Evolutionary conservation across 306 rosid genomes (phyloP).

Genomic region (Astragalus membranaceus): DNA sequence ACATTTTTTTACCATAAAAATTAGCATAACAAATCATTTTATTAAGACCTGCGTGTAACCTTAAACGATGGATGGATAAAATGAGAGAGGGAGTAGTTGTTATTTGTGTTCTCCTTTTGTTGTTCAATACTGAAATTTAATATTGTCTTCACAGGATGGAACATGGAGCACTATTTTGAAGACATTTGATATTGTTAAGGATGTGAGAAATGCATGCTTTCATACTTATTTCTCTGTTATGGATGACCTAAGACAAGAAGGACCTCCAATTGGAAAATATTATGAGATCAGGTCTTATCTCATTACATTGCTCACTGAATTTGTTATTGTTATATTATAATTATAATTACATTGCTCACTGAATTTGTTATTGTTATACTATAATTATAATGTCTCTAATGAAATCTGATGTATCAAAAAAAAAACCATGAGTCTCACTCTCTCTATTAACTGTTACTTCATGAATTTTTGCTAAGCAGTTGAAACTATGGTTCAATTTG

Average conservation of each 20-base stretch:
- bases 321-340: not conserved
- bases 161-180: slow-evolving; percentile 52
- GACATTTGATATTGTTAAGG: slow-evolving; percentile 56
- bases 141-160: slow-evolving; percentile 65
- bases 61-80: no score
- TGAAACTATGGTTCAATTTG: no score
- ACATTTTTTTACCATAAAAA: no score
- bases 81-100: not conserved
- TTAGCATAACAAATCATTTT: no score
- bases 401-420: not conserved
- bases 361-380: not conserved
- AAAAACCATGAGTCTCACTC: no score
- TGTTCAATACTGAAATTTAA: slow-evolving; percentile 14
- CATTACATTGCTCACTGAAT: not conserved
- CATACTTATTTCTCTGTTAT: slow-evolving; percentile 65
- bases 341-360: not conserved
- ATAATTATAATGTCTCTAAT: not conserved
- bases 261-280: slow-evolving; percentile 46
- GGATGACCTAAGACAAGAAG: slow-evolving; percentile 50
- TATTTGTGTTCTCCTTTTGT: slow-evolving; percentile 16
- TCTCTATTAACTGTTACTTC: no score
- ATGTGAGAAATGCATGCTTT: slow-evolving; percentile 55
- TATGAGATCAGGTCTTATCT: slow-evolving; percentile 66
- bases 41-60: no score
- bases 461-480: no score